Evolutionary conservation across 495 filamentous ascomycete genomes (phyloP), one percentile per base, ranked within the genome.

Genomic region (Podospora pseudocomata): DNA sequence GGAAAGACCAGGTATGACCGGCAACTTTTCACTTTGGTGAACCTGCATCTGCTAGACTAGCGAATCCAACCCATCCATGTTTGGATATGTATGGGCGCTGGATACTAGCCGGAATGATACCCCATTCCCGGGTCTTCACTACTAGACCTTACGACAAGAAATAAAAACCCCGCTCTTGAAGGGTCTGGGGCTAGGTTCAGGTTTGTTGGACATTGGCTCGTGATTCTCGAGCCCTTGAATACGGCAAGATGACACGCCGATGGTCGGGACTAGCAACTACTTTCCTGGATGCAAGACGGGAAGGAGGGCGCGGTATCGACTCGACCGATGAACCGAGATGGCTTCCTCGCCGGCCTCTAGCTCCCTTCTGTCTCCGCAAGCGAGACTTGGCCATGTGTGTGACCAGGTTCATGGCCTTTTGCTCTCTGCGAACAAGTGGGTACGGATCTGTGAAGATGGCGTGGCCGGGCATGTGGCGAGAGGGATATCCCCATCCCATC

Each of bases 281-380:
- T 49, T 49, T 49, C 15, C 9, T 23, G 1, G 7, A 3, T 16
- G 39, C 39, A 49, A 49, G 18, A 20, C 55, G 55, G 23, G 23
- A 19, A 23, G 19, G n/a, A 58, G 11, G 55, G 2, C 1, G 23
- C 55, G 55, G 19, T 58, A 58, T 58, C 55, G 5, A 5, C 55
- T 58, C 55, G 55, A 26, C 55, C 55, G 55, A 58, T 58, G n/a
- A 4, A 58, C 55, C 55, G 55, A 58, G 55, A 26, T 58, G 55
- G n/a, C 55, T 49, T 49, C 39, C 39, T 49, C 39, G 15, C 39
- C 39, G 39, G 13, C 39, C 39, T 49, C 39, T 49, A 49, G 55
- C n/a, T 58, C 23, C 23, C 55, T 58, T 58, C 4, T 58, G 55
- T 26, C 39, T 16, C 39, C 39, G 39, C 39, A 49, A 49, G 39